Evolutionary conservation across 1,284 basidiomycete species (phyloP).

Genomic region (Mycosarcoma mackinlayi): DNA sequence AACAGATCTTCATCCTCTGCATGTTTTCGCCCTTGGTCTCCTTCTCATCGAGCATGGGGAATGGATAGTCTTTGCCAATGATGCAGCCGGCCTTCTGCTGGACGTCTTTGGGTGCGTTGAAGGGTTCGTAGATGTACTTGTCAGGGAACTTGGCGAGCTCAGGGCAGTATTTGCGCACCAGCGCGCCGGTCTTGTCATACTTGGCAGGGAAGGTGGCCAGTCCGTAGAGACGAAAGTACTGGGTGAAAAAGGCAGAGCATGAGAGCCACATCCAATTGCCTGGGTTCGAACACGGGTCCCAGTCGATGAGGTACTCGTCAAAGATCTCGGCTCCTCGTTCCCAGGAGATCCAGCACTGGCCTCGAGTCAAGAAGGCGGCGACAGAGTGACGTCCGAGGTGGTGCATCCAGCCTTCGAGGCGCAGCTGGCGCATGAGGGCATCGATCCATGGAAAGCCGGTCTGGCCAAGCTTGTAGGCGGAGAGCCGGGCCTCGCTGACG

Average conservation of each 20-base stretch:
- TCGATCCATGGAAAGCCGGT: conserved; percentile 73
- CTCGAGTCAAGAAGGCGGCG: conserved; percentile 73
- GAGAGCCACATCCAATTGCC: conserved; percentile 73
- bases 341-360: conserved; percentile 74
- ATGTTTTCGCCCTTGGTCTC: conserved; percentile 55
- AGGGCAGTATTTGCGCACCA: conserved; percentile 71
- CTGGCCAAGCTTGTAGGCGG: conserved; percentile 70
- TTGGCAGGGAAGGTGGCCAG: conserved; percentile 70
- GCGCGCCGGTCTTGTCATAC: conserved; percentile 70
- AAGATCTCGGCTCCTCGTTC: conserved; percentile 73
- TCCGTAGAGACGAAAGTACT: conserved; percentile 69
- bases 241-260: conserved; percentile 71
- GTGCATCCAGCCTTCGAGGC: conserved; percentile 69
- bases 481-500: conserved; percentile 69
- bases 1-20: conserved; percentile 52
- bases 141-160: conserved; percentile 57
- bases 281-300: conserved; percentile 70
- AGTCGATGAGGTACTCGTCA: conserved; percentile 69
- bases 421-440: conserved; percentile 71
- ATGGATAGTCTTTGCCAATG: conserved; percentile 60
- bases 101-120: conserved; percentile 53
- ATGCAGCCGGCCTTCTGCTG: conserved; percentile 60
- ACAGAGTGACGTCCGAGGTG: conserved; percentile 72
- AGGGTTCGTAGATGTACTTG: conserved; percentile 63
- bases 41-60: conserved; percentile 62